A percentile compares a stretch with the other conserved stretches of the same genome.
These are phyloP conservation scores for Talaromyces pinophilus DNA, from an alignment of 2,329 filamentous ascomycete species.

Conservation along the genomic window DNA sequence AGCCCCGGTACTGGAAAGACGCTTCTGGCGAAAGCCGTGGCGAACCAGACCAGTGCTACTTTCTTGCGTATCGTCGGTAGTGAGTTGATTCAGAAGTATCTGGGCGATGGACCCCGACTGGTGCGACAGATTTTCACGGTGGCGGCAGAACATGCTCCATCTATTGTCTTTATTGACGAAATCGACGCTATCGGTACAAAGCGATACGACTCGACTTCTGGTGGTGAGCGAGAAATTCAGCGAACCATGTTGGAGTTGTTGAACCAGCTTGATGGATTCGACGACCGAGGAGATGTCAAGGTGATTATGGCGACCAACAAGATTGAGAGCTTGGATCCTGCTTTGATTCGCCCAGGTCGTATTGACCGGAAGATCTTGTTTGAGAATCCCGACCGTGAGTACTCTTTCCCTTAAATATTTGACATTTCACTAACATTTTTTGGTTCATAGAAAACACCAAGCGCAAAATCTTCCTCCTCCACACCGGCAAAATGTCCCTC, in stretches of 20 bases:
- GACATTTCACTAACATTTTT: neutral
- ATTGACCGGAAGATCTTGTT: constrained; percentile 96
- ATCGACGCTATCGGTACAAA: constrained; percentile 99
- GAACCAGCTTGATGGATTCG: constrained; percentile 97
- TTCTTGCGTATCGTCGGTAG: constrained; percentile 97
- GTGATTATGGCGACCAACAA: constrained; percentile 99
- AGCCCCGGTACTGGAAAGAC: constrained; percentile 97
- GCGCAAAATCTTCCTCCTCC: constrained; percentile 97
- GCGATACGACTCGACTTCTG: constrained; percentile 95
- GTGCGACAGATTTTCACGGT: constrained; percentile 91
- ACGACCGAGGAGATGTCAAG: constrained; percentile 98
- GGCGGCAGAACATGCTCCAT: constrained; percentile 91
- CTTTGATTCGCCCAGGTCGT: constrained; percentile 92
- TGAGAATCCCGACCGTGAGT: constrained; percentile 68
- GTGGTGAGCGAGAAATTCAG: constrained; percentile 95
- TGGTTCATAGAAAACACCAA: constrained; percentile 70
- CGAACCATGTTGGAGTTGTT: constrained; percentile 97
- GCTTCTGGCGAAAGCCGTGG: constrained; percentile 91
- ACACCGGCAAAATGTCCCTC: constrained; percentile 98
- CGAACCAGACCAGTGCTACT: constrained; percentile 97
- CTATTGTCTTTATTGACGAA: constrained; percentile 98
- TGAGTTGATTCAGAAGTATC: constrained; percentile 97
- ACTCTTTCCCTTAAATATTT: neutral
- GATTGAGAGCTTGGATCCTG: constrained; percentile 95
- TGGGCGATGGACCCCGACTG: constrained; percentile 90